phyloP scores from a whole-genome alignment of 768 basidiomycete species.

The Crucibulum laeve region DNA sequence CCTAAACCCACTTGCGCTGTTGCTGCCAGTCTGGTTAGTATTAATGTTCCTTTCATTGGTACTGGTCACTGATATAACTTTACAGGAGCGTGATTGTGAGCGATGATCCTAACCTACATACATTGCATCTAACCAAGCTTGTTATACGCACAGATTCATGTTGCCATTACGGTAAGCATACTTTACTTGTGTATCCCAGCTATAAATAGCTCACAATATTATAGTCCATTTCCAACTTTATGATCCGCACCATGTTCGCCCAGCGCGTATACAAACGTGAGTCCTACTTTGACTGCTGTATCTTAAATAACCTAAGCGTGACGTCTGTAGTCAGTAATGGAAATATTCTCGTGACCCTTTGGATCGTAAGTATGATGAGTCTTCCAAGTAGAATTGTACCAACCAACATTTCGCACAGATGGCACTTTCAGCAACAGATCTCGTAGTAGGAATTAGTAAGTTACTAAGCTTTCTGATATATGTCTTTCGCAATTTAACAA shows the following conservation, averaged over 20 bases:
- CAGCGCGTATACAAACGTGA: constrained; percentile 45
- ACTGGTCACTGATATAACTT: background rate
- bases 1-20: constrained; percentile 39
- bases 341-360: constrained; percentile 35
- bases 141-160: constrained; percentile 38
- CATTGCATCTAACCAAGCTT: background rate
- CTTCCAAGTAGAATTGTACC: background rate
- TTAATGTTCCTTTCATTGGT: background rate
- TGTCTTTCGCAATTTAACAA: background rate
- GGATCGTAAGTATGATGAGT: constrained; percentile 36
- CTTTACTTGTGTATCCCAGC: background rate
- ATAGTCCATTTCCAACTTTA: constrained; percentile 45
- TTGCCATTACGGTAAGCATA: constrained; percentile 43
- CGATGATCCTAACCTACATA: too few species aligned
- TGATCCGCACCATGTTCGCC: constrained; percentile 49
- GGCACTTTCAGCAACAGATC: constrained; percentile 35
- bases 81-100: constrained; percentile 50
- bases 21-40: constrained; percentile 45
- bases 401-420: constrained; percentile 16
- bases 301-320: background rate
- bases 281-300: constrained; percentile 12
- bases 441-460: constrained; percentile 37
- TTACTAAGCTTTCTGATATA: background rate
- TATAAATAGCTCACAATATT: background rate
- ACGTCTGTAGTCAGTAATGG: constrained; percentile 35